Base-by-base conservation (phyloP, 2,329 filamentous ascomycete genomes). In the Tolypocladium pustulatum region DNA sequence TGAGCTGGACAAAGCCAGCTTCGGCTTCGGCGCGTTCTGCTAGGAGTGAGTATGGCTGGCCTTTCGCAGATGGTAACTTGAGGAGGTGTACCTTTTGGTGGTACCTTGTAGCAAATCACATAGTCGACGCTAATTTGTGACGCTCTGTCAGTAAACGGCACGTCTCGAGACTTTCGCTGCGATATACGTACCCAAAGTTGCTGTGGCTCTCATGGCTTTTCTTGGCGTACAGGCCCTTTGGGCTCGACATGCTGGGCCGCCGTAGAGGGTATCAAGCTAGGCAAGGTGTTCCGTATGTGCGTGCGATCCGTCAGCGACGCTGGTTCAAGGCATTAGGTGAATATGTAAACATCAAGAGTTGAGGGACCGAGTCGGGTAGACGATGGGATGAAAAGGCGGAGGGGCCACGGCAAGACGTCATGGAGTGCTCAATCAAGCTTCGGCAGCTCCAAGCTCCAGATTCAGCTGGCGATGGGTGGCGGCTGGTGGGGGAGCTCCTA, bases 41-140 rank as follows among this genome's bases (percentile, higher is more conserved):
- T 30, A 12, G 32, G 9, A 36, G 6, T 38, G 15, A 54, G 25
- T 15, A n/a, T n/a, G 40, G 41, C 38, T 25, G 36, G 34, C 38
- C 37, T 20, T 13, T 38, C 15, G 20, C 25, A 17, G 17, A 2
- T n/a, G 8, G 37, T 36, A 37, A 25, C 17, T 27, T 56, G 41
- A 54, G 37, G 8, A n/a, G 25, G 64, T 76, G 62, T 77, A 89
- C 89, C 84, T 59, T 84, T 81, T 52, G 83, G 78, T 32, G 85
- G 81, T 68, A 93, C 87, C 59, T 86, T 80, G 74, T 90, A 96
- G 68, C 86, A 83, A 62, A 97, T 82, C 59, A 96, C 91, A 79
- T 91, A 97, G 77, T 97, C 92, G 61, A 96, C 90, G 57, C 89
- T 83, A 66, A 58, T 30, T 17, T 12, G 27, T n/a, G 22, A 55